phyloP scores from a whole-genome alignment of 192 early-diverging fungal genomes.

The Coemansia sp. region DNA sequence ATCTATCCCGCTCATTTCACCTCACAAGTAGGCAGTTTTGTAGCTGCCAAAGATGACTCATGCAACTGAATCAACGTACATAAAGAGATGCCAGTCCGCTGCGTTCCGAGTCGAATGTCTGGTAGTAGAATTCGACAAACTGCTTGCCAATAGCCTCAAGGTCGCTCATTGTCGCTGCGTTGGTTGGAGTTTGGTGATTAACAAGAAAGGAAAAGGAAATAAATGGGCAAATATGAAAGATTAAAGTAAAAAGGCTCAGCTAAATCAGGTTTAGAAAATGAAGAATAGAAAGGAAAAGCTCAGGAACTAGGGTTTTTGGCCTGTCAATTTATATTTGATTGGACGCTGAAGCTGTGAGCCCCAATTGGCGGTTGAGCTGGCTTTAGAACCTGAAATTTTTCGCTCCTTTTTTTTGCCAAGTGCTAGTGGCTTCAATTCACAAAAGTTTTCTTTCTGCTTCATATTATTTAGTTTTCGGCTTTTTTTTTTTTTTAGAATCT shows the following conservation, averaged over 20 bases:
- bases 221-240: neutral
- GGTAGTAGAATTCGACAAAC: constrained; percentile 88
- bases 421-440: no score
- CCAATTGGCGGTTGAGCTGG: no score
- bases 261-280: no score
- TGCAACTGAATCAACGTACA: constrained; percentile 57
- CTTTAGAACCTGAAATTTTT: no score
- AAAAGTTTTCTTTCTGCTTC: no score
- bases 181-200: neutral
- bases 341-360: no score
- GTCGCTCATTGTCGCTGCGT: constrained; percentile 12
- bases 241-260: neutral
- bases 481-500: neutral
- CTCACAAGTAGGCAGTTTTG: neutral
- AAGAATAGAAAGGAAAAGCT: no score
- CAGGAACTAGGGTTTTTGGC: no score
- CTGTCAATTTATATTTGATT: no score
- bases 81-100: constrained; percentile 68
- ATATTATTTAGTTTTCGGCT: no score
- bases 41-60: neutral
- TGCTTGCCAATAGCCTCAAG: constrained; percentile 59
- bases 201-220: neutral
- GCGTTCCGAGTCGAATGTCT: constrained; percentile 78
- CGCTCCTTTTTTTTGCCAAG: no score
- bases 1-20: neutral